Evolutionary conservation across 73 alveolate genomes (phyloP), one percentile per base, ranked within the genome.

Genomic region (Tetrahymena borealis): DNA sequence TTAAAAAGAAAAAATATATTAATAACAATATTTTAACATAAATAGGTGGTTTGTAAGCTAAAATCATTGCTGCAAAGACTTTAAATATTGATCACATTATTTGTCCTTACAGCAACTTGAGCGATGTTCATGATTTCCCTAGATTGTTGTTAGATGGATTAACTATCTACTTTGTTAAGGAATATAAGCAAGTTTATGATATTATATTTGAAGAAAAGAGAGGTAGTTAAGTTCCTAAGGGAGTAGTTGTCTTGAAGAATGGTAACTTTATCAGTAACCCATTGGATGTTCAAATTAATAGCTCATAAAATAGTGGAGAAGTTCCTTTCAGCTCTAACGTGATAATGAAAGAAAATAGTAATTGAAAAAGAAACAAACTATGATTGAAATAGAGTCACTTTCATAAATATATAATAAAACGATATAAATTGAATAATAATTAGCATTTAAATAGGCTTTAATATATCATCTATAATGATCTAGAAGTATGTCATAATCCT

Each of bases 41-140:
- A 16, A 15, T 33, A 92, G 95, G 95, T 16, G 95, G 95, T 36
- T 42, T 92, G 7, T 40, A 92, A 92, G 90, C 90, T 32, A 92
- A 92, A 13, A 41, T 92, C n/a, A 92, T 92, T 1, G 95, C 95
- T 92, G 95, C 95, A 7, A 92, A 92, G 31, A 92, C 95, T 8
- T 79, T 92, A 38, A 79, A 92, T 38, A 92, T 92, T 24, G 77
- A 39, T 36, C 90, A 78, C 32, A 38, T 92, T 11, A 92, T 92
- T 37, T 92, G 90, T 11, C 95, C 95, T 4, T 92, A 78, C 90
- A 85, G 92, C 20, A 92, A 92, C 43, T 78, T 92, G 90, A 91
- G 95, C 13, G 95, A 92, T 24, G 92, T 91, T 13, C 90, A 78
- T 24, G 90, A 92, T n/a, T 79, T 92, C 43, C 95, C 95, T 16